Evolutionary conservation across 495 filamentous ascomycete species (phyloP), one percentile per base, ranked within the genome.

Genomic region (Hyaloscypha finlandica): DNA sequence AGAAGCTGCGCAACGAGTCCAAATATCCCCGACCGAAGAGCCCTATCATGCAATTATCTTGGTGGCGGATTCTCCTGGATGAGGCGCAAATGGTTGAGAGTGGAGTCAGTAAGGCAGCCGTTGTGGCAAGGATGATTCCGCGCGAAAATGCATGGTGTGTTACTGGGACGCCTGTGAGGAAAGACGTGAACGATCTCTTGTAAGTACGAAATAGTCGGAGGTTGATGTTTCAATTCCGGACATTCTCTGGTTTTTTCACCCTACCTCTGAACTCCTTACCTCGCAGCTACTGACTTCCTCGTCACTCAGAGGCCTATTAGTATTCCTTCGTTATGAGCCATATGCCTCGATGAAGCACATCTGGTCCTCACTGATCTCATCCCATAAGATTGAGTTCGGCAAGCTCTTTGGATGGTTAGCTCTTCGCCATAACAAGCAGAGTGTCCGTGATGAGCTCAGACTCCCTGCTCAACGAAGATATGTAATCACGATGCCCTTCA

Each of bases 41-140:
- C 4, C 94, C 95, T 0, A 76, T 99, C 8, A 86, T 92, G 35
- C 81, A 89, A 42, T 83, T 97, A 4, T 86, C 81, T 11, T 99
- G 95, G 94, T 74, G 93, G 92, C 85, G 95, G 33, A 87, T 97
- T 2, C 94, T 92, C 67, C 84, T 97, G 3, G 95, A 99, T 73
- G 95, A 97, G 76, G 95, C 93, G 3, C 95, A 99, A 74, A 97
- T 97, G 90, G 85, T 97, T 39, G 94, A 97, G 64, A 92, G 86
- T 67, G 92, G 92, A 59, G 86, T 94, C 8, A 94, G 87, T 73
- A 89, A 90, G 64, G 91, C 94, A 19, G 93, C 95, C 2, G 85
- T 83, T 67, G 85, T 97, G 37, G 93, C 94, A 20, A 82, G 88
- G 31, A 76, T 88, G 25, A 91, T 99, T 67, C 93, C 94, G 61